Percentiles rank a stretch among this genome's conserved stretches.
Evolutionary conservation across 352 stramenopile genomes (phyloP).

Genomic region (Phytophthora pseudosyringae): DNA sequence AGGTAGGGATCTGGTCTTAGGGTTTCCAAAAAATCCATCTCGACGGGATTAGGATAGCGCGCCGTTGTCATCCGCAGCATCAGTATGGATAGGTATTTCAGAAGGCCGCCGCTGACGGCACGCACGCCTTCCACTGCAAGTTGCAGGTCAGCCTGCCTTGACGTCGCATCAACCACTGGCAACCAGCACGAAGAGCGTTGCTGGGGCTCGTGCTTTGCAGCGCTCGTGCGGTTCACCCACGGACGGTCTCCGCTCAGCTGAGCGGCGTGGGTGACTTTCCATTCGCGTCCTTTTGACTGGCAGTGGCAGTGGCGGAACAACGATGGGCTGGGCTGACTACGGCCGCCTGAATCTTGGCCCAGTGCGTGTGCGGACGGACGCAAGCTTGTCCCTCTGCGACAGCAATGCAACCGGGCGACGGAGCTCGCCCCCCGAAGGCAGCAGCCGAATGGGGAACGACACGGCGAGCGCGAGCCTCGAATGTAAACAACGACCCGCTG

Average conservation of each 20-base stretch:
- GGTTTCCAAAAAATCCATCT: conserved; percentile 23
- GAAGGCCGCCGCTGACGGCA: no score
- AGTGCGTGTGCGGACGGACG: background rate
- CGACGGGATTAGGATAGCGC: conserved; percentile 5
- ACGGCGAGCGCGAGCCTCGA: background rate
- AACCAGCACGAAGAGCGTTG: background rate
- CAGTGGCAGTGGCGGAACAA: background rate
- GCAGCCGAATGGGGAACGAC: conserved; percentile 9
- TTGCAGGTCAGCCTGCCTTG: no score
- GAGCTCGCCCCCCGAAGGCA: background rate
- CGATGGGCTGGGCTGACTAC: background rate
- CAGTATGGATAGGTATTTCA: no score
- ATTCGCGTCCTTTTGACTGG: conserved; percentile 2
- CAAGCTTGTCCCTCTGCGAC: conserved; percentile 22
- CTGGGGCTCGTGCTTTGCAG: conserved; percentile 7
- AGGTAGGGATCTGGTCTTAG: background rate
- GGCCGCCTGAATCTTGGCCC: conserved; percentile 3
- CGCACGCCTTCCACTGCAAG: no score
- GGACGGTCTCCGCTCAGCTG: background rate
- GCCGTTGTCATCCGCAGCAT: conserved; percentile 7
- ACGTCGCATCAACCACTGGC: conserved; percentile 1
- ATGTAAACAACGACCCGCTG: no score
- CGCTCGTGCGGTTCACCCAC: conserved; percentile 10
- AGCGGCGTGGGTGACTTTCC: conserved; percentile 12
- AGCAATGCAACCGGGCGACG: conserved; percentile 18